Evolutionary conservation across 257 asterid species (phyloP).

Genomic region (Misopates orontium): DNA sequence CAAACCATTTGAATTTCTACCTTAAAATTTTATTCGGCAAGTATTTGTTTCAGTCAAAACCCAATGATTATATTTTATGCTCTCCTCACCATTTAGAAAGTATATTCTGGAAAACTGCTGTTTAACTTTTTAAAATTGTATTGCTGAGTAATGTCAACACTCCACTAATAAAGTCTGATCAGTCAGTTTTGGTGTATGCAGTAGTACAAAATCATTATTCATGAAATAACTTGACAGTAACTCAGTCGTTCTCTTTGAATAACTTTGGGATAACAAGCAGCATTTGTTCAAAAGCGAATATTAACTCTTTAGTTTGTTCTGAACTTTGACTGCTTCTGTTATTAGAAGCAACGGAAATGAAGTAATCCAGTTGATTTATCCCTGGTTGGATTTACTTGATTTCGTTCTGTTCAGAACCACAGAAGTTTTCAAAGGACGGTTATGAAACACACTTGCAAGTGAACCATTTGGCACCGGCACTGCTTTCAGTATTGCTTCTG

Average conservation of each 20-base stretch:
- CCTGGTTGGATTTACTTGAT: constrained; percentile 23
- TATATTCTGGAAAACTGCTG: no score
- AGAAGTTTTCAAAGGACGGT: constrained; percentile 79
- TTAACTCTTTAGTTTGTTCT: background rate
- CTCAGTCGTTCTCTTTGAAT: background rate
- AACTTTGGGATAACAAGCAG: background rate
- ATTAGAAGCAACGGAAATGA: constrained; percentile 6
- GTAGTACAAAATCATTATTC: background rate
- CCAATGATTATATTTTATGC: background rate
- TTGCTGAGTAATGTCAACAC: background rate
- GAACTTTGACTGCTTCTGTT: background rate
- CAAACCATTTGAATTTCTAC: background rate
- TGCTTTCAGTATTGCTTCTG: constrained; percentile 81
- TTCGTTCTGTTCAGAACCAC: constrained; percentile 66
- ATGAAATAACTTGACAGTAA: background rate
- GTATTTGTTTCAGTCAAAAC: background rate
- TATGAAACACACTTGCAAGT: constrained; percentile 95
- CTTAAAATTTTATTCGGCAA: background rate
- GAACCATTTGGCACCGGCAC: constrained; percentile 93
- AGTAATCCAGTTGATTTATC: constrained; percentile 11
- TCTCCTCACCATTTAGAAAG: background rate
- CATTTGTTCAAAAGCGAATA: background rate
- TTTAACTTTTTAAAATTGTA: background rate
- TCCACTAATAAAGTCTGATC: background rate
- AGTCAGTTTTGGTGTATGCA: background rate